Evolutionary conservation across 371 early-diverging fungal genomes (phyloP).

Genomic region (Mortierella sp.): DNA sequence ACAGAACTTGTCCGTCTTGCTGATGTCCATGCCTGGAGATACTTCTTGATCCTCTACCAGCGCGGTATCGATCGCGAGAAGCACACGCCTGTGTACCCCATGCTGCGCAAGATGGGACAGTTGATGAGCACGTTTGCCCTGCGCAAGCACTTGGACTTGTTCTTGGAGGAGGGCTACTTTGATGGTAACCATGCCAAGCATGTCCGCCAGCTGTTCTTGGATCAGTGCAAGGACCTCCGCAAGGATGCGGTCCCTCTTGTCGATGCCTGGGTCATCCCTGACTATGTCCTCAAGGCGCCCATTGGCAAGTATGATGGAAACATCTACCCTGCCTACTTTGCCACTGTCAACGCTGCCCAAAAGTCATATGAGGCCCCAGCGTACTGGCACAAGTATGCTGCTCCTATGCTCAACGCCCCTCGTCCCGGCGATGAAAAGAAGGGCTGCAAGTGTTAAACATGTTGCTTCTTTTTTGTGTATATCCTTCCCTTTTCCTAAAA

Average conservation of each 20-base stretch:
- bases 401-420: conserved; percentile 45
- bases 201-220: conserved; percentile 61
- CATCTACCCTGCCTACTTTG: conserved; percentile 62
- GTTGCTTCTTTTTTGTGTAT: neutral
- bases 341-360: conserved; percentile 54
- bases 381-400: conserved; percentile 52
- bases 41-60: conserved; percentile 46
- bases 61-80: conserved; percentile 43
- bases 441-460: conserved; percentile 23
- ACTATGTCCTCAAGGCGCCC: conserved; percentile 76
- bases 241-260: conserved; percentile 71
- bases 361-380: conserved; percentile 52
- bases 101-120: conserved; percentile 56
- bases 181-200: conserved; percentile 62
- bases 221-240: conserved; percentile 69
- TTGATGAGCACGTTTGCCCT: conserved; percentile 55
- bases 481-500: neutral
- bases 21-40: conserved; percentile 57
- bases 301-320: conserved; percentile 75
- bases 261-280: conserved; percentile 75
- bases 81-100: conserved; percentile 36
- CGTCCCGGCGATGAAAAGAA: conserved; percentile 39
- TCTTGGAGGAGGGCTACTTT: conserved; percentile 67
- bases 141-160: conserved; percentile 63
- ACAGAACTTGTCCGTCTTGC: conserved; percentile 58